Conservation (phyloP, 176 grass and related monocot species). For the Chloris gayana region DNA sequence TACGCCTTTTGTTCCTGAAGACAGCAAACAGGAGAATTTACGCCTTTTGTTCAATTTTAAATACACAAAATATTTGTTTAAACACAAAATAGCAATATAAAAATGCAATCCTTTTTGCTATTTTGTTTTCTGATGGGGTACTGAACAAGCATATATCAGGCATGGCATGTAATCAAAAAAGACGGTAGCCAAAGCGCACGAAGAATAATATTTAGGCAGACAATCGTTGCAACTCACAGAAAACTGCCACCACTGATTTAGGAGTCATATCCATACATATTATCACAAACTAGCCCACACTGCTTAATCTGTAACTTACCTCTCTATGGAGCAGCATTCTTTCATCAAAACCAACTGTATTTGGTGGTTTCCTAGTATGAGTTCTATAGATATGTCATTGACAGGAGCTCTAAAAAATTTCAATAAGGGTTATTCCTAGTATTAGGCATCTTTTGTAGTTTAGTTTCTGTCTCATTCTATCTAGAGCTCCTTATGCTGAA, state of each 20-base stretch:
- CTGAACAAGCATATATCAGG: slow-evolving; percentile 23
- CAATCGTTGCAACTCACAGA: slow-evolving; percentile 18
- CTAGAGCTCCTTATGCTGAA: background rate
- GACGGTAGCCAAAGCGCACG: slow-evolving; percentile 5
- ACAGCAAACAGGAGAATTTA: background rate
- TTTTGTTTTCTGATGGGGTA: background rate
- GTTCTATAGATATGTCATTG: background rate
- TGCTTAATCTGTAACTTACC: slow-evolving; percentile 46
- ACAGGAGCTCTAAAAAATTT: background rate
- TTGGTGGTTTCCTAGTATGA: background rate
- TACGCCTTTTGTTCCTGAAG: background rate
- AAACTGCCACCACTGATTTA: background rate
- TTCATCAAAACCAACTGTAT: slow-evolving; percentile 89
- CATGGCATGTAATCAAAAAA: slow-evolving; percentile 26
- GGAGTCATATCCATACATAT: slow-evolving; percentile 32
- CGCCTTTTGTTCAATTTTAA: background rate
- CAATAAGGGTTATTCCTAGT: slow-evolving; percentile 3
- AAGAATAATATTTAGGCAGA: background rate
- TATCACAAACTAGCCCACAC: slow-evolving; percentile 19
- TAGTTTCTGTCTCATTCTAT: background rate
- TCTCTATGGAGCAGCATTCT: slow-evolving; percentile 96
- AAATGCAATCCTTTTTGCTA: background rate
- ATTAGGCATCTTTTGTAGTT: slow-evolving; percentile 8
- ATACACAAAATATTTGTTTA: background rate
- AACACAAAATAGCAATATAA: slow-evolving; percentile 26